phyloP scores from a whole-genome alignment of 345 rosid genomes.

The Orychophragmus violaceus region DNA sequence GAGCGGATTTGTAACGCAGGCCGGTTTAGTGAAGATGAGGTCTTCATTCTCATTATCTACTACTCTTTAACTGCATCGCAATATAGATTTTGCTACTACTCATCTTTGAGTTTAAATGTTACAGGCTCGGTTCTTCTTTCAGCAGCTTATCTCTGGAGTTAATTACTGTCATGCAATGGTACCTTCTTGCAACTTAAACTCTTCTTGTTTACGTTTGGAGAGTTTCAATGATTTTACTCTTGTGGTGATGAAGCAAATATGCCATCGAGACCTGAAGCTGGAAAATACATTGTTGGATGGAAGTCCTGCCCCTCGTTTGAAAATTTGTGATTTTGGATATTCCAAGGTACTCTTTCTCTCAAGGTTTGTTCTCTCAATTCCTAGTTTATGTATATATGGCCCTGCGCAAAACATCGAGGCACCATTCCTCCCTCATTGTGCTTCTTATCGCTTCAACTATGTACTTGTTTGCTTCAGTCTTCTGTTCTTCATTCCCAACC shows the following conservation, averaged over 20 bases:
- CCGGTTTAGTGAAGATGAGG: constrained; percentile 90
- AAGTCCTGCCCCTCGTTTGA: constrained; percentile 82
- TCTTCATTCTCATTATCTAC: neutral
- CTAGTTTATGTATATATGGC: neutral
- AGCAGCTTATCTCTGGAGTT: constrained; percentile 91
- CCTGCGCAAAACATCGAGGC: neutral
- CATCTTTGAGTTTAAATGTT: neutral
- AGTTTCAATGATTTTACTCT: neutral
- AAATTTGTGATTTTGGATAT: constrained; percentile 95
- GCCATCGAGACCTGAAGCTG: constrained; percentile 83
- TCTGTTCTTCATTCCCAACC: constrained; percentile 93
- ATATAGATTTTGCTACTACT: neutral
- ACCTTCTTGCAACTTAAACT: neutral
- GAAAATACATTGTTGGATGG: constrained; percentile 90
- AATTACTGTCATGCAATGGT: constrained; percentile 96
- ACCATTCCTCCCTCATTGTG: neutral
- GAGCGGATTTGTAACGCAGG: constrained; percentile 84
- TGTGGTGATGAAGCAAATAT: constrained; percentile 69
- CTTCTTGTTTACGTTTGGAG: no score
- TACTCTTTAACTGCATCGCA: neutral
- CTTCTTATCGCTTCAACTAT: neutral
- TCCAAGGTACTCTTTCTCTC: constrained; percentile 58
- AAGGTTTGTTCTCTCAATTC: constrained; percentile 25
- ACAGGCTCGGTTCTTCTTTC: constrained; percentile 95
- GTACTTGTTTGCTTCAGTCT: constrained; percentile 41